Evolutionary conservation across 176 grass and related monocot species (phyloP), one percentile per base, ranked within the genome.

Genomic region (Oryza meyeriana): DNA sequence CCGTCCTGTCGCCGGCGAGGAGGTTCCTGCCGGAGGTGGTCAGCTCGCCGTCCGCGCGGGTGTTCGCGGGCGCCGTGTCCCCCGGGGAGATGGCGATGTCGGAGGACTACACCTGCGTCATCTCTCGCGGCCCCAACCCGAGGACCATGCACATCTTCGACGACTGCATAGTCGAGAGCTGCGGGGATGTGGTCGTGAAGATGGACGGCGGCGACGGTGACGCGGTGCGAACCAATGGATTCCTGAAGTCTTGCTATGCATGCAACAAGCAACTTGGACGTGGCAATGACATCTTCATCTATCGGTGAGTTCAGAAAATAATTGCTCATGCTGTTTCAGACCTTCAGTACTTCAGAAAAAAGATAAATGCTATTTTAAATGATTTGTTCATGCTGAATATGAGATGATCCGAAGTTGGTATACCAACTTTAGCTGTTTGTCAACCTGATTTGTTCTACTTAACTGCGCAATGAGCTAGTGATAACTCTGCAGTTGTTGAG

Each of bases 61-160:
- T 97, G 58, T 79, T 81, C 64, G 79, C 91, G 11, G 84, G 71
- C 71, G 20, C 18, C 17, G 71, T 94, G 52, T 40, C 85, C 36
- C 74, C 83, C 1, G 85, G 65, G 4, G 85, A 94, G 71, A 78
- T 86, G 74, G 94, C 91, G 12, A 87, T 89, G 65, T 94, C 90
- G 17, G 94, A 97, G 85, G 94, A 97, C 64, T 97, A 97, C 77
- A 97, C 94, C 47, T 97, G 94, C 76, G 94, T 97, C 36, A 97
- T 97, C 87, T 94, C 94, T 6, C 94, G 93, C 48, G 94, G 94
- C 1, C 92, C 92, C 3, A 97, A 97, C 47, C 94, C 92, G 30
- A 92, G 72, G 76, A 97, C 92, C 47, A 90, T 76, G 14, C 94
- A 97, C 88, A 97, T 97, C 66, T 97, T 97, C 30, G 92, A 97